Base-by-base conservation (phyloP, 2,329 filamentous ascomycete species). In the Orbilia oligospora region DNA sequence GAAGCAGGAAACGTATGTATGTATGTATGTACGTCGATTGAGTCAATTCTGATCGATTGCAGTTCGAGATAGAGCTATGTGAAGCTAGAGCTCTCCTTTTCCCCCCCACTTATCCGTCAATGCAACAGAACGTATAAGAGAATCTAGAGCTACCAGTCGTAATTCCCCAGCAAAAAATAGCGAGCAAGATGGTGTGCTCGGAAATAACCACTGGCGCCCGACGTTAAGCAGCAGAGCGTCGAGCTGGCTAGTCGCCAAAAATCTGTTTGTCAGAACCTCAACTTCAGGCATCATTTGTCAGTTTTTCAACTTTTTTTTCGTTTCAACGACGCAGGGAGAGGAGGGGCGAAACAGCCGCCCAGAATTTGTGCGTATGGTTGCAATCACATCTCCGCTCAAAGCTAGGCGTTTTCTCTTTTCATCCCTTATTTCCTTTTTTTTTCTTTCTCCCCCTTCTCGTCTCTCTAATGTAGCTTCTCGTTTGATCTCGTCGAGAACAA, bases 141-240 rank as follows among this genome's bases (percentile, higher is more conserved):
- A 46, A 12, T 46, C 44, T 20, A 18, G 44, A 46, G 44, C 44
- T 46, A 18, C 20, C 20, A 36, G 20, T 18, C 33, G 24, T n/a
- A 33, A 55, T 46, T 46, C 9, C 44, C n/a, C 1, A 55, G 51
- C 14, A 27, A 55, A 55, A 55, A 10, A 10, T 55, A 33, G 20
- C 51, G 51, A 33, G 51, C 20, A 33, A 58, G 18, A 38, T 36
- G 53, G 53, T 58, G 53, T 58, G 30, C 53, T 12, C 53, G 53
- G 53, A 58, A 30, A 38, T 58, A 58, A 24, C 22, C 22, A 27
- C 48, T 51, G 48, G 48, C 48, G 48, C 22, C 22, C 48, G 5
- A 24, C 20, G 1, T 8, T n/a, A n/a, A 10, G 46, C 44, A 18
- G 18, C 12, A 41, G 38, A 41, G 38, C 12, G 16, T 46, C 44